Conservation (phyloP, 176 grass and related monocot genomes). For the Melocanna baccifera region DNA sequence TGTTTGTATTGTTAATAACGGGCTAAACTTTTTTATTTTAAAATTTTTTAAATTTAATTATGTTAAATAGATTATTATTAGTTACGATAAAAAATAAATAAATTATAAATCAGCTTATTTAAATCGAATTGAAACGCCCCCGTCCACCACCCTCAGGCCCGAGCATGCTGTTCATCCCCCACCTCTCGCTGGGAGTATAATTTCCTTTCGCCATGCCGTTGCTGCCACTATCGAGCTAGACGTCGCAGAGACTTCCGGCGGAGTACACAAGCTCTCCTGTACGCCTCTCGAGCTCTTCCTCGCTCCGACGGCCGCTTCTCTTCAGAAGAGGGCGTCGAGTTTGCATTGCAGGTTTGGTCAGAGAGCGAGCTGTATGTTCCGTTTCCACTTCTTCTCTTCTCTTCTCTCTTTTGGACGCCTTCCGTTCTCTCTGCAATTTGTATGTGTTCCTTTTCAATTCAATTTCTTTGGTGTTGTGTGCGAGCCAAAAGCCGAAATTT, state of each 20-base stretch:
- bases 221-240: neutral
- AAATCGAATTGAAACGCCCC: no score
- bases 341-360: neutral
- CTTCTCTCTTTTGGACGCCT: neutral
- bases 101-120: no score
- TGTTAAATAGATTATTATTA: no score
- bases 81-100: no score
- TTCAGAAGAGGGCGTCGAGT: neutral
- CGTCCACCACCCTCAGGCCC: no score
- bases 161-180: neutral
- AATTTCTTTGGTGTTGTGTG: neutral
- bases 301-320: neutral
- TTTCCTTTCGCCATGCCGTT: no score
- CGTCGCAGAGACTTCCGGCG: no score
- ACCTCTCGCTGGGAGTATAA: neutral
- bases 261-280: neutral
- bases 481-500: neutral
- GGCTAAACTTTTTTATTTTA: no score
- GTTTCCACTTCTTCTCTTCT: neutral
- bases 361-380: neutral
- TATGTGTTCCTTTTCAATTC: neutral
- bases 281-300: neutral
- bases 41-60: no score
- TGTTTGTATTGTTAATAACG: no score
- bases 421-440: no score